These are phyloP conservation scores for Pseudogymnoascus sp. DNA, from an alignment of 2,329 filamentous ascomycete species.

Conservation along the genomic window DNA sequence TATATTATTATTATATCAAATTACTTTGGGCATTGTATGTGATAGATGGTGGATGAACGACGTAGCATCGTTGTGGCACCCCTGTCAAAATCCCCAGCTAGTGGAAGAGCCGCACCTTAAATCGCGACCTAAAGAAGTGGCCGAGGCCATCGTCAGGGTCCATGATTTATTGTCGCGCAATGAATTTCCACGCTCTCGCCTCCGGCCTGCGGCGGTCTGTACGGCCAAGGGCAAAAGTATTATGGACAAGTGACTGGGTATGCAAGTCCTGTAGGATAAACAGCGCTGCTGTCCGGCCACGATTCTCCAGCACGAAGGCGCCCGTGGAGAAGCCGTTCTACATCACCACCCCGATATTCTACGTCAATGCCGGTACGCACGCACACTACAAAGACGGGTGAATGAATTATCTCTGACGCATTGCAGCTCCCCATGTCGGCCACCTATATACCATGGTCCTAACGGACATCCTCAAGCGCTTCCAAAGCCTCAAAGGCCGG, in stretches of 20 bases:
- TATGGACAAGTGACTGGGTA: constrained; percentile 18
- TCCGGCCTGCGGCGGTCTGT: constrained; percentile 17
- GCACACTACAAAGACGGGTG: neutral
- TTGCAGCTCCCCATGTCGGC: constrained; percentile 77
- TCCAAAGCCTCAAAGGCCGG: constrained; percentile 68
- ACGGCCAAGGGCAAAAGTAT: constrained; percentile 8
- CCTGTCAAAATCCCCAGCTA: neutral
- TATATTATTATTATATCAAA: neutral
- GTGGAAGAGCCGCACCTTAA: constrained; percentile 3
- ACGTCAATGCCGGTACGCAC: constrained; percentile 92
- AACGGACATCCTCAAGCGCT: constrained; percentile 84
- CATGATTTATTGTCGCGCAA: constrained; percentile 10
- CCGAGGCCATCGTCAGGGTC: neutral
- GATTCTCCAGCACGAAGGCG: constrained; percentile 17
- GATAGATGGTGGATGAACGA: neutral
- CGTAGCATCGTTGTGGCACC: neutral
- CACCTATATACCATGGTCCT: constrained; percentile 92
- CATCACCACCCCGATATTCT: constrained; percentile 95
- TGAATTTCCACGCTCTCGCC: constrained; percentile 19
- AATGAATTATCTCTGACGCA: neutral
- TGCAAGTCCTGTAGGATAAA: constrained; percentile 21
- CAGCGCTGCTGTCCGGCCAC: neutral
- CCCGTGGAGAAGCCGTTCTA: constrained; percentile 73
- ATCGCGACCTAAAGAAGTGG: neutral
- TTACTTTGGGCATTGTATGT: neutral